Evolutionary conservation across 1,284 basidiomycete species (phyloP).

Genomic region (Trichosporon inkin): DNA sequence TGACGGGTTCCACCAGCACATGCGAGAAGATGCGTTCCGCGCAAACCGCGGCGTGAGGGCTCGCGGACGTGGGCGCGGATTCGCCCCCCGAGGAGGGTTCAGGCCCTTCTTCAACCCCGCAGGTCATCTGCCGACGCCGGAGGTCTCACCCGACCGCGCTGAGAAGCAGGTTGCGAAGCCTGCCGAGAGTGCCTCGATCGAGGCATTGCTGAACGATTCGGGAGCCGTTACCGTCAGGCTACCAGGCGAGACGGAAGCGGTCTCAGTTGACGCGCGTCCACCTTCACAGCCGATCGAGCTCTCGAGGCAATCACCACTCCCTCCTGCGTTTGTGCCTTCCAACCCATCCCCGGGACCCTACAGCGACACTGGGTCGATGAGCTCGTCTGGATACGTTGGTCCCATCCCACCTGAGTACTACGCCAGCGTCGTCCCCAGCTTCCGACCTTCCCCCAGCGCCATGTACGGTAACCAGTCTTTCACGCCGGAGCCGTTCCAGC

Average conservation of each 20-base stretch:
- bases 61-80: conserved; percentile 18
- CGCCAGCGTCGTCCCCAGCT: conserved; percentile 60
- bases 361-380: conserved; percentile 37
- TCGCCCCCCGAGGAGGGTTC: conserved; percentile 9
- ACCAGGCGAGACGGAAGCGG: conserved; percentile 24
- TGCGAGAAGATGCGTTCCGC: conserved; percentile 16
- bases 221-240: conserved; percentile 35
- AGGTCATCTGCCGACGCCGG: conserved; percentile 21
- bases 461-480: conserved; percentile 20
- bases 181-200: conserved; percentile 21
- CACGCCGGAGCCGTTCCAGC: conserved; percentile 20
- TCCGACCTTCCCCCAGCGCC: conserved; percentile 55
- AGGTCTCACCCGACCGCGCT: conserved; percentile 20
- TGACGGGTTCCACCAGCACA: conserved; percentile 36
- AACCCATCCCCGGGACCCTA: conserved; percentile 18
- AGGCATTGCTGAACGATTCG: conserved; percentile 28
- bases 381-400: conserved; percentile 19
- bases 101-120: conserved; percentile 5
- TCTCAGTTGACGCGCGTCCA: conserved; percentile 10
- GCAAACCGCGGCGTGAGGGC: conserved; percentile 15
- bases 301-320: conserved; percentile 11
- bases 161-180: conserved; percentile 9
- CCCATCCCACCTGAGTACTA: conserved; percentile 27
- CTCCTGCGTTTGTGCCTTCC: conserved; percentile 21
- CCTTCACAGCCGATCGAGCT: conserved; percentile 11